phyloP scores from a whole-genome alignment of 768 basidiomycete genomes.

The Naganishia vishniacii region DNA sequence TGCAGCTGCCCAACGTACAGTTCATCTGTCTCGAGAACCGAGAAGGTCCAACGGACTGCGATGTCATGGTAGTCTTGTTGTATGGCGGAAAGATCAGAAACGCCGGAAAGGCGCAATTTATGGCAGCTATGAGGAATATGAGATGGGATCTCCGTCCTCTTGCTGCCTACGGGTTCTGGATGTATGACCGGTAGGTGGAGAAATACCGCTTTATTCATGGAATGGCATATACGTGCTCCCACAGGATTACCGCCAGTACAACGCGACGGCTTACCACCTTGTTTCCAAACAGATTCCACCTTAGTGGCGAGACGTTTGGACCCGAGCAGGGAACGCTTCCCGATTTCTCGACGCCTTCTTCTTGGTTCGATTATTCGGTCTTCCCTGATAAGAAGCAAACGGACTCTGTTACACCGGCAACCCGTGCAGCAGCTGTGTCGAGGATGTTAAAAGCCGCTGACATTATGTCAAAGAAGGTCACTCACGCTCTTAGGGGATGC shows the following conservation, averaged over 20 bases:
- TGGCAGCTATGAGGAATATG: background rate
- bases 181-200: background rate
- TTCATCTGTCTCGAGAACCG: background rate
- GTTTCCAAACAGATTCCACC: background rate
- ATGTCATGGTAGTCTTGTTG: background rate
- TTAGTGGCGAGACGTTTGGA: conserved; percentile 4
- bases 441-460: background rate
- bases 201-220: background rate
- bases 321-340: background rate
- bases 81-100: background rate
- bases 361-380: background rate
- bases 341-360: background rate
- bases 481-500: conserved; percentile 12
- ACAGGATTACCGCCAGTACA: background rate
- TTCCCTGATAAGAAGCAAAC: background rate
- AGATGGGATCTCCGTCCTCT: background rate
- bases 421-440: background rate
- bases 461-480: conserved; percentile 2
- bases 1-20: conserved; percentile 5
- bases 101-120: background rate
- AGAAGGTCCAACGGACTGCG: background rate
- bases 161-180: background rate
- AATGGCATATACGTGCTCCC: background rate
- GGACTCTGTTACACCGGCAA: background rate
- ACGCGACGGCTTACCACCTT: background rate